phyloP scores from a whole-genome alignment of 192 early-diverging fungal genomes.

The Podila epigama region DNA sequence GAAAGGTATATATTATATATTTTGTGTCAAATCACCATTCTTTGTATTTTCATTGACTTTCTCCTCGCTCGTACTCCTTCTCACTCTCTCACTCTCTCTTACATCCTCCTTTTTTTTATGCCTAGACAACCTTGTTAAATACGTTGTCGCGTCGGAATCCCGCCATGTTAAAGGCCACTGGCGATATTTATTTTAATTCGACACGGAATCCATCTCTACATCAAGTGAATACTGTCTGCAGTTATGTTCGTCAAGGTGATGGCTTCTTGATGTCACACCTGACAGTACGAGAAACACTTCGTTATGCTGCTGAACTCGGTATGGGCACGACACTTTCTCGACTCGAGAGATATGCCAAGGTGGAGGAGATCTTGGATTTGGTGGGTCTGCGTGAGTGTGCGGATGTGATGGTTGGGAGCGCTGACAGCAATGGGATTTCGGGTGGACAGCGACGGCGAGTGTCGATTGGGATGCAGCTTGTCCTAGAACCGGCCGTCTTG shows the following conservation, averaged over 20 bases:
- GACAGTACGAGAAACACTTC: conserved; percentile 79
- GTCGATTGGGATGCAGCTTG: conserved; percentile 79
- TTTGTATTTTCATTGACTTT: no score
- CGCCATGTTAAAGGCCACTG: not conserved
- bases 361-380: conserved; percentile 69
- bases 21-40: no score
- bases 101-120: not conserved
- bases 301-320: conserved; percentile 74
- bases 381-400: conserved; percentile 71
- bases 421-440: conserved; percentile 64
- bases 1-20: conserved; percentile 3
- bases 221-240: conserved; percentile 6
- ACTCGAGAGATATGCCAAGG: conserved; percentile 61
- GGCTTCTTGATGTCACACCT: conserved; percentile 52
- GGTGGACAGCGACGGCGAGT: conserved; percentile 85
- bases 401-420: conserved; percentile 67
- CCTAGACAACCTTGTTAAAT: conserved; percentile 16
- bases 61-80: no score
- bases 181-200: conserved; percentile 14
- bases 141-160: not conserved
- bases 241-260: conserved; percentile 21
- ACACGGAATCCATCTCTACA: conserved; percentile 12
- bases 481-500: conserved; percentile 74
- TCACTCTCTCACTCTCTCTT: not conserved
- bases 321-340: conserved; percentile 57